Percentiles rank a stretch among this genome's conserved stretches.
phyloP scores from a whole-genome alignment of 73 alveolate species.

The Blepharisma japonicum region DNA sequence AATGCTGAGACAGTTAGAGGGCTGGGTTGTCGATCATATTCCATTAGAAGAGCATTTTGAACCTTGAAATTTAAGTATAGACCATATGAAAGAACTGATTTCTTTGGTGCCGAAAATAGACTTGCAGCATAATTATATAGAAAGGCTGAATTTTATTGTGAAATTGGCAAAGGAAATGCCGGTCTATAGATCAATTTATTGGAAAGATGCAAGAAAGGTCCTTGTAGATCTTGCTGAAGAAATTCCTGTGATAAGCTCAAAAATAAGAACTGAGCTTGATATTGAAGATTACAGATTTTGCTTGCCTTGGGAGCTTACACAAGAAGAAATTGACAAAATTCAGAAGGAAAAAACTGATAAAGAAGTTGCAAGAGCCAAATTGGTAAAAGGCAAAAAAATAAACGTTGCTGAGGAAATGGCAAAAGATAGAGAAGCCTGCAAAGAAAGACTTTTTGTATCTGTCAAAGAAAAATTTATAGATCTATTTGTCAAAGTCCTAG shows the following conservation, averaged over 20 bases:
- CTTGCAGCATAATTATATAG: slow-evolving; percentile 33
- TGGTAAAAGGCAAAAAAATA: slow-evolving; percentile 55
- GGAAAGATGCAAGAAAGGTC: slow-evolving; percentile 36
- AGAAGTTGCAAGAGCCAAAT: slow-evolving; percentile 60
- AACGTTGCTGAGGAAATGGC: slow-evolving; percentile 67
- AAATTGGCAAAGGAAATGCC: slow-evolving; percentile 48
- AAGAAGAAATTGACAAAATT: slow-evolving; percentile 48
- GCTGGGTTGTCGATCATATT: not conserved
- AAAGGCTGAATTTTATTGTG: slow-evolving; percentile 40
- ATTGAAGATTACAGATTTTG: slow-evolving; percentile 51
- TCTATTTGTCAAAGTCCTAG: slow-evolving; percentile 40
- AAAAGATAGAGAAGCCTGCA: slow-evolving; percentile 46
- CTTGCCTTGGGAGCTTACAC: slow-evolving; percentile 47
- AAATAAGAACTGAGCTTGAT: slow-evolving; percentile 54
- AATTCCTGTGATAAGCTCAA: slow-evolving; percentile 41
- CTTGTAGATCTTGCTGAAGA: slow-evolving; percentile 35
- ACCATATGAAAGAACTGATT: slow-evolving; percentile 47
- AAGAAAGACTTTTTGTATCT: slow-evolving; percentile 27
- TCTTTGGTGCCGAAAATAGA: slow-evolving; percentile 33
- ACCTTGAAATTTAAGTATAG: slow-evolving; percentile 58
- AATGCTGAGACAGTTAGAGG: slow-evolving; percentile 34
- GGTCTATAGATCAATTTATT: slow-evolving; percentile 38
- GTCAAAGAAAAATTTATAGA: slow-evolving; percentile 26
- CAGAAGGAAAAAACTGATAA: slow-evolving; percentile 47
- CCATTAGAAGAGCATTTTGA: slow-evolving; percentile 1